Evolutionary conservation across 2,329 filamentous ascomycete genomes (phyloP).

Genomic region (Aspergillus sp.): DNA sequence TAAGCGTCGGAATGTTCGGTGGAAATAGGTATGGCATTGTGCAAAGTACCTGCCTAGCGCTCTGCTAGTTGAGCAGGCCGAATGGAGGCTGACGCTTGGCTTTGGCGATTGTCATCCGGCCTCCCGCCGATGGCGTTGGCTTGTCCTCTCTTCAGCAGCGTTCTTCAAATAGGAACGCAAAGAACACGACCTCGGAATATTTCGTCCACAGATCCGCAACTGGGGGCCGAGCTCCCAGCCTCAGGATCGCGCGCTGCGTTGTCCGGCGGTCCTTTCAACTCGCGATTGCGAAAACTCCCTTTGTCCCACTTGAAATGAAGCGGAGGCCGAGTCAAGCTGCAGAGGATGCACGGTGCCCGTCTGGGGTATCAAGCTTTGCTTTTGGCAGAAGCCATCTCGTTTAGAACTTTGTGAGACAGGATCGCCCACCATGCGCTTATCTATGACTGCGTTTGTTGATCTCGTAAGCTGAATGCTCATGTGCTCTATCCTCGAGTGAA

Average conservation of each 20-base stretch:
- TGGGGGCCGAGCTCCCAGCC: not conserved
- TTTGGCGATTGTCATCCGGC: slow-evolving; percentile 8
- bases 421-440: slow-evolving; percentile 5
- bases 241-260: slow-evolving; percentile 1
- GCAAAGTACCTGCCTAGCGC: not conserved
- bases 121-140: slow-evolving; percentile 13
- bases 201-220: not conserved
- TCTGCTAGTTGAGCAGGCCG: not conserved
- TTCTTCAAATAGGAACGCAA: not conserved
- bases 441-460: not conserved
- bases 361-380: slow-evolving; percentile 1
- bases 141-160: slow-evolving; percentile 5
- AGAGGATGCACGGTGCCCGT: not conserved
- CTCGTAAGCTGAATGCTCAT: slow-evolving; percentile 11
- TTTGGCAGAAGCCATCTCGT: not conserved
- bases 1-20: not conserved
- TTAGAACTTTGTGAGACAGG: not conserved
- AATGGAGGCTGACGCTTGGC: slow-evolving; percentile 19
- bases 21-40: not conserved
- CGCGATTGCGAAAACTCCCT: not conserved
- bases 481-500: not conserved
- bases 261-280: not conserved
- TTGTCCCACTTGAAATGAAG: slow-evolving; percentile 11
- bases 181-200: not conserved
- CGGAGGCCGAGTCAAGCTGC: not conserved